Percentiles rank a stretch among this genome's conserved stretches.
Conservation (phyloP, 805 yeast species). For the Yarrowia porcina region DNA sequence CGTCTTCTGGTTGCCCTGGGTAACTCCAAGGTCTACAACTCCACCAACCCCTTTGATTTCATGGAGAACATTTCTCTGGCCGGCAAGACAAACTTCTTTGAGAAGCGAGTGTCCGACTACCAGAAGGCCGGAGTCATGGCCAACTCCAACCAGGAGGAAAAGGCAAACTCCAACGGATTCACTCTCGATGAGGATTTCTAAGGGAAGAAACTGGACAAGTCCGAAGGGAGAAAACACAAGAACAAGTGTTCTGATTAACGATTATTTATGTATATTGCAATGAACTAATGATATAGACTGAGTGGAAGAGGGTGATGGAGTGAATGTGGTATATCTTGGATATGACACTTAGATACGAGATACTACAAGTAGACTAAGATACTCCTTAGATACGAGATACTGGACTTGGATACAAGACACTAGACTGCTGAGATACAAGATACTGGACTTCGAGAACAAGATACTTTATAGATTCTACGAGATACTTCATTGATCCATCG, state of each 20-base stretch:
- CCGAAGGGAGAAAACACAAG: no score
- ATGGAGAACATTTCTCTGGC: slow-evolving; percentile 98
- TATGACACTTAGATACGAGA: no score
- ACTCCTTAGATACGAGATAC: no score
- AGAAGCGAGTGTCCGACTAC: slow-evolving; percentile 97
- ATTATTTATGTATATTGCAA: slow-evolving; percentile 24
- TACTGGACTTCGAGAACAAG: no score
- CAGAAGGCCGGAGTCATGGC: slow-evolving; percentile 99
- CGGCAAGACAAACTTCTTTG: slow-evolving; percentile 98
- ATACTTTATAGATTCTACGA: no score
- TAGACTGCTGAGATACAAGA: no score
- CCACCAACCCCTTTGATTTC: slow-evolving; percentile 92
- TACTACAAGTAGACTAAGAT: no score
- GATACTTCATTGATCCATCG: no score
- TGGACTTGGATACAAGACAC: no score
- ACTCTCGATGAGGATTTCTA: slow-evolving; percentile 92
- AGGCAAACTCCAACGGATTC: slow-evolving; percentile 51
- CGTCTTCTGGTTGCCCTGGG: slow-evolving; percentile 89
- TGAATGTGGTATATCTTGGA: no score
- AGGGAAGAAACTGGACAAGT: no score
- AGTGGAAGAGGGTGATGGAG: not conserved
- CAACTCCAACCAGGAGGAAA: slow-evolving; percentile 37
- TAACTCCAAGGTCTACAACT: slow-evolving; percentile 82
- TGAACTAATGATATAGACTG: slow-evolving; percentile 10
- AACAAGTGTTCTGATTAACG: slow-evolving; percentile 18